These are phyloP conservation scores for Pichia sporocuriosa DNA, from an alignment of 805 yeast species.

Conservation along the genomic window DNA sequence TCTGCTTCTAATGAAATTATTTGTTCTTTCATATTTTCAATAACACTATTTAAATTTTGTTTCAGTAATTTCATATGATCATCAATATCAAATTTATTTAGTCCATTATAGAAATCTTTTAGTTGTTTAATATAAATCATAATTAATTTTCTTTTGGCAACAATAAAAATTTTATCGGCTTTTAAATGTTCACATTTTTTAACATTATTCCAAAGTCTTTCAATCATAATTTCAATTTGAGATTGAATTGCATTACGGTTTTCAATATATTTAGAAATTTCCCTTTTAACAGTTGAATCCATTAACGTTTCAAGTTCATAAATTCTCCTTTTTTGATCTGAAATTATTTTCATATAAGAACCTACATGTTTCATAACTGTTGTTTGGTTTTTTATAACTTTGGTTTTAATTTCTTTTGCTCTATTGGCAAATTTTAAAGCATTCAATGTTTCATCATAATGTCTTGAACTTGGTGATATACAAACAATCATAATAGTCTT, in stretches of 20 bases:
- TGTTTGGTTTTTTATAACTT: constrained; percentile 64
- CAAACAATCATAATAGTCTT: constrained; percentile 96
- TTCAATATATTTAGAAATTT: constrained; percentile 30
- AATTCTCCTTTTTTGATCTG: constrained; percentile 72
- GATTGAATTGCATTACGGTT: constrained; percentile 31
- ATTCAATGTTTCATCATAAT: constrained; percentile 89
- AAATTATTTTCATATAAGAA: constrained; percentile 74
- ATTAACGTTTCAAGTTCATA: constrained; percentile 59
- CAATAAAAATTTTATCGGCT: constrained; percentile 30
- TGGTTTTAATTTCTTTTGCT: constrained; percentile 86
- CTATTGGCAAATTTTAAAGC: constrained; percentile 87
- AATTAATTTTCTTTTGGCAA: constrained; percentile 40
- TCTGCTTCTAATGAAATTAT: constrained; percentile 46
- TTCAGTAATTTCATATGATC: constrained; percentile 13
- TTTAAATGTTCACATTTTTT: constrained; percentile 33
- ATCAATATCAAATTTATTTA: constrained; percentile 22
- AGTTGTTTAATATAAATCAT: constrained; percentile 19
- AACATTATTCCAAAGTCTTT: constrained; percentile 35
- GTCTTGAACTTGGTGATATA: constrained; percentile 76
- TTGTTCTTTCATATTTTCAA: constrained; percentile 34
- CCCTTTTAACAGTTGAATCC: constrained; percentile 33
- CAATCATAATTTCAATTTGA: constrained; percentile 36
- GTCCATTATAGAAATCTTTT: constrained; percentile 31
- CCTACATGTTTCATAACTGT: constrained; percentile 79
- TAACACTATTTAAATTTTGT: constrained; percentile 16